These are phyloP conservation scores for Epichloe brachyelytri DNA, from an alignment of 2,329 filamentous ascomycete genomes.

Conservation along the genomic window DNA sequence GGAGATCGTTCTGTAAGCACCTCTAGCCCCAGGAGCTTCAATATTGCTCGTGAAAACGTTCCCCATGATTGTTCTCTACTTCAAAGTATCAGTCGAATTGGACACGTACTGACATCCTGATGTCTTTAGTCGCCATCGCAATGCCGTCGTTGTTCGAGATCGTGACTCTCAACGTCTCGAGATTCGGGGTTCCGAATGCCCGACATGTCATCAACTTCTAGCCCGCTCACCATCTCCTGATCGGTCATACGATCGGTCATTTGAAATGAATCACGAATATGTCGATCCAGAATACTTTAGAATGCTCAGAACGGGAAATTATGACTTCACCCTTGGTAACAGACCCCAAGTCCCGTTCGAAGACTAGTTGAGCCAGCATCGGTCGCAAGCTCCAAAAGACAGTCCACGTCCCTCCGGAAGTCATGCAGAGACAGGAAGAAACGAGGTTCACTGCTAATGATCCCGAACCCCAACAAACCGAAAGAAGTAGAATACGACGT, in stretches of 20 bases:
- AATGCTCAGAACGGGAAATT: slow-evolving; percentile 56
- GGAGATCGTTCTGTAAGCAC: slow-evolving; percentile 66
- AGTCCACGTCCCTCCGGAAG: slow-evolving; percentile 9
- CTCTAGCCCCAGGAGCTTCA: slow-evolving; percentile 1
- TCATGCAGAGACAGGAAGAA: slow-evolving; percentile 13
- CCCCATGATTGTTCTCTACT: neutral
- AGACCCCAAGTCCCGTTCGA: slow-evolving; percentile 41
- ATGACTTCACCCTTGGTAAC: slow-evolving; percentile 31
- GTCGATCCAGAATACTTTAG: slow-evolving; percentile 91
- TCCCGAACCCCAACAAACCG: slow-evolving; percentile 31
- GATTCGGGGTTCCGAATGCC: slow-evolving; percentile 69
- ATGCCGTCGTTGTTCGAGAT: slow-evolving; percentile 87
- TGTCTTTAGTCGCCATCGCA: slow-evolving; percentile 64
- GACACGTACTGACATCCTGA: neutral
- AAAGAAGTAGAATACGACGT: slow-evolving; percentile 61
- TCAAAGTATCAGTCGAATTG: neutral
- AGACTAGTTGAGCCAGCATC: slow-evolving; percentile 36
- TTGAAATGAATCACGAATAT: slow-evolving; percentile 42
- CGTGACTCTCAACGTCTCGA: slow-evolving; percentile 73
- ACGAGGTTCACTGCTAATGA: slow-evolving; percentile 42
- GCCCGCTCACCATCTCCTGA: slow-evolving; percentile 32
- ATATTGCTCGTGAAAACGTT: neutral
- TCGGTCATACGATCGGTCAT: slow-evolving; percentile 32
- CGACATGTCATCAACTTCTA: slow-evolving; percentile 75
- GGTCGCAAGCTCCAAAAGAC: slow-evolving; percentile 7